These are phyloP conservation scores for Gossypium rotundifolium DNA, from an alignment of 345 rosid species.

Conservation along the genomic window DNA sequence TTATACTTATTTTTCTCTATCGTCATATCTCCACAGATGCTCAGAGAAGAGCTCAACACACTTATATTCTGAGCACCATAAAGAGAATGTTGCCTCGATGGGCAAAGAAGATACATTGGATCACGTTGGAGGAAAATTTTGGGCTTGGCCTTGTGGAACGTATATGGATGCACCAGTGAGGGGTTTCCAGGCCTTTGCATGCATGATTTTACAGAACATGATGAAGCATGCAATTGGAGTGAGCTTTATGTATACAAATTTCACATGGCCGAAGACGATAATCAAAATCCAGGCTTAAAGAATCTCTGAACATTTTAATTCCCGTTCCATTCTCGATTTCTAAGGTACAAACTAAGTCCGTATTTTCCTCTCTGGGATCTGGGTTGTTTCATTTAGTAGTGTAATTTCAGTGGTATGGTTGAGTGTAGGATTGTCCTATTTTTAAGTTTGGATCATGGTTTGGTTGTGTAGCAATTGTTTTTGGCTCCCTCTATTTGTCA, in stretches of 20 bases:
- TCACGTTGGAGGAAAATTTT: slow-evolving; percentile 9
- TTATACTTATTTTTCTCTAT: neutral
- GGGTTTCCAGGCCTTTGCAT: slow-evolving; percentile 15
- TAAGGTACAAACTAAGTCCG: slow-evolving; percentile 9
- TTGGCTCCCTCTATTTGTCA: neutral
- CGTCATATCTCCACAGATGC: slow-evolving; percentile 14
- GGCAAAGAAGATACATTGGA: slow-evolving; percentile 11
- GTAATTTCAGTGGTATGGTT: neutral
- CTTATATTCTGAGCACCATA: slow-evolving; percentile 9
- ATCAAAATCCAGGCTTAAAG: slow-evolving; percentile 14
- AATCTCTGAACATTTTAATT: slow-evolving; percentile 14
- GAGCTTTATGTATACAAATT: slow-evolving; percentile 1
- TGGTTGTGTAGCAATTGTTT: neutral
- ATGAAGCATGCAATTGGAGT: slow-evolving; percentile 8
- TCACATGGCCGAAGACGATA: slow-evolving; percentile 8
- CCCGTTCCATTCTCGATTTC: slow-evolving; percentile 4
- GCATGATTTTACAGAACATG: slow-evolving; percentile 1
- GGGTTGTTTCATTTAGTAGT: slow-evolving; percentile 11
- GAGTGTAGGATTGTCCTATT: slow-evolving; percentile 7
- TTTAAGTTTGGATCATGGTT: slow-evolving; percentile 7
- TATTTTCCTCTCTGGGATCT: neutral
- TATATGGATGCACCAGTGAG: slow-evolving; percentile 9
- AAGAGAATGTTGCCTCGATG: slow-evolving; percentile 10
- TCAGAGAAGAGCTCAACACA: slow-evolving; percentile 11
- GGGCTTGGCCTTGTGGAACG: slow-evolving; percentile 12